Evolutionary conservation across 2,329 filamentous ascomycete genomes (phyloP), one percentile per base, ranked within the genome.

Genomic region (Fusarium falciforme): DNA sequence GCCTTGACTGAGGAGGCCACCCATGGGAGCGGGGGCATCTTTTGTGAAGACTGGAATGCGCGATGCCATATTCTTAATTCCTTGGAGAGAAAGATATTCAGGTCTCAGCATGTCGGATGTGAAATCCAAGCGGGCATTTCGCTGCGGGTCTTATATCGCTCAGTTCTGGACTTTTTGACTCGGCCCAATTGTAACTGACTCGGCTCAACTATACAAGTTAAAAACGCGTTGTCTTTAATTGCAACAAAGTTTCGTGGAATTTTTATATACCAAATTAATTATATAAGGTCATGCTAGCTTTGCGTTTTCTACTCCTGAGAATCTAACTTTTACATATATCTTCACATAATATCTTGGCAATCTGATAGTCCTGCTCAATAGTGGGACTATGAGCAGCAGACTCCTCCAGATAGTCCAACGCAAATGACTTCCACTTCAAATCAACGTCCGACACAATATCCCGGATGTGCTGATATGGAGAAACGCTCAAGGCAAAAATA

Each of bases 281-380:
- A 38, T 10, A 38, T 7, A 9, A 17, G 7, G 0, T 8, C 36
- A 38, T n/a, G 17, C 9, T n/a, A 6, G 4, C 17, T n/a, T 10
- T 11, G 17, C 8, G 17, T 29, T 49, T 49, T 16, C 17, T 52
- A 0, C 17, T 52, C 17, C 7, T 27, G 8, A 29, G 7, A 2
- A 17, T 22, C 74, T 16, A 74, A 17, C 17, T 40, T 20, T 49
- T 74, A 16, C 31, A 66, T 20, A 74, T 67, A 12, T 74, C 72
- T 22, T 64, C 65, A 2, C 59, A 74, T 0, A 74, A 69, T 11
- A 67, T 36, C 22, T 72, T 66, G 0, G 72, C 72, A 6, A 74
- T 74, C 8, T 72, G 72, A 0, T 70, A 72, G 1, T 74, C 72
- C 9, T 72, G 72, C 38, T 69, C 68, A 4, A 74, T 64, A 0